Percentiles rank a stretch among this genome's conserved stretches.
These are phyloP conservation scores for Gracilariopsis chorda DNA, from an alignment of 23 red algal species.

Conservation along the genomic window DNA sequence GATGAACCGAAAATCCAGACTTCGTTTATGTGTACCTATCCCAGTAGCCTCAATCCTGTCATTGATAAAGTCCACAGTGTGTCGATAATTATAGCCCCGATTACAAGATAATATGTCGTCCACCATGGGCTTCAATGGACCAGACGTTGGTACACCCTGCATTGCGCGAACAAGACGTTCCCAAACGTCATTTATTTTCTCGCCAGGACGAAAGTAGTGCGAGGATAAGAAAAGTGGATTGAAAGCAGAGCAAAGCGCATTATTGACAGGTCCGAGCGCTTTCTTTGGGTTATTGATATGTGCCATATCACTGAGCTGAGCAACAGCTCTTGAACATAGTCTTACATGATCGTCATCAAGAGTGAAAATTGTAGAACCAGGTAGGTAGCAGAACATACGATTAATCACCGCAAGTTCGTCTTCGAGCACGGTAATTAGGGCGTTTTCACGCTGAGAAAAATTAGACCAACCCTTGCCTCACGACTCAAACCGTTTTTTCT, in stretches of 20 bases:
- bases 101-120: neutral
- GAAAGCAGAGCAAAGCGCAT: slow-evolving; percentile 4
- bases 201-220: neutral
- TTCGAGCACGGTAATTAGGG: neutral
- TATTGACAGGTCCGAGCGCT: neutral
- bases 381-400: neutral
- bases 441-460: neutral
- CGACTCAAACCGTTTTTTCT: neutral
- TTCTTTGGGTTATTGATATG: slow-evolving; percentile 1
- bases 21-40: slow-evolving; percentile 4
- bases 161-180: neutral
- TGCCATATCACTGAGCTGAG: neutral
- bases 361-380: neutral
- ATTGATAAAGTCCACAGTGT: neutral
- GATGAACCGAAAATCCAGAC: slow-evolving; percentile 1
- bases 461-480: neutral
- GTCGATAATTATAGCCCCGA: neutral
- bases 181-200: neutral
- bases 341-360: slow-evolving; percentile 7
- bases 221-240: neutral
- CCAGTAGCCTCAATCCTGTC: neutral
- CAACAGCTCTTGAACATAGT: neutral
- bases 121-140: neutral
- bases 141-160: neutral
- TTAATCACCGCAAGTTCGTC: neutral